Evolutionary conservation across 2,329 filamentous ascomycete species (phyloP).

Genomic region (Colletotrichum sidae): DNA sequence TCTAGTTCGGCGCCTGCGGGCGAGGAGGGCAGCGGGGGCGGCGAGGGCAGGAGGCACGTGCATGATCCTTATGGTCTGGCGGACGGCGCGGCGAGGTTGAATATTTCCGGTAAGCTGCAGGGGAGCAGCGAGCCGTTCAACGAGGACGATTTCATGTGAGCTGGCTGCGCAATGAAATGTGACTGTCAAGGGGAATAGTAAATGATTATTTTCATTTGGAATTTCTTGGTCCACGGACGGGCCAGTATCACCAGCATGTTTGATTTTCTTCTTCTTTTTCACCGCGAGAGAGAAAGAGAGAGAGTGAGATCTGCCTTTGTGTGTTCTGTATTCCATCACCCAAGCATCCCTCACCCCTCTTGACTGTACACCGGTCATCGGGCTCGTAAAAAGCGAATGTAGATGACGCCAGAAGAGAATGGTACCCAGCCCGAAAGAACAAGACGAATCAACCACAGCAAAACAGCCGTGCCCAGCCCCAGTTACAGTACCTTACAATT

Average conservation of each 20-base stretch:
- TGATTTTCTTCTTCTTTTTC: too few species aligned
- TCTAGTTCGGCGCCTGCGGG: constrained; percentile 34
- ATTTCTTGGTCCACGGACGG: neutral
- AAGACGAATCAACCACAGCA: too few species aligned
- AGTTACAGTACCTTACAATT: too few species aligned
- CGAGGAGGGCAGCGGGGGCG: constrained; percentile 23
- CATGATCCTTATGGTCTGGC: constrained; percentile 53
- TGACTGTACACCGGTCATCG: neutral
- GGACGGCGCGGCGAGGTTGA: constrained; percentile 56
- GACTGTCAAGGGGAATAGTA: too few species aligned
- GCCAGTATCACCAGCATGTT: neutral
- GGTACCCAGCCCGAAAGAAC: too few species aligned
- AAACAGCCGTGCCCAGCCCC: too few species aligned
- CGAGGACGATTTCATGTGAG: constrained; percentile 60
- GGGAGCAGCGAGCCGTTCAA: constrained; percentile 47
- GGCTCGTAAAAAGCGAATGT: too few species aligned
- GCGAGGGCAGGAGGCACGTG: constrained; percentile 27
- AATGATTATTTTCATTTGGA: neutral
- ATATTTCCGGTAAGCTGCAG: constrained; percentile 42
- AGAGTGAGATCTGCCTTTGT: neutral
- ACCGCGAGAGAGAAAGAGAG: too few species aligned
- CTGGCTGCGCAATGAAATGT: neutral
- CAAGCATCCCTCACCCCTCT: constrained; percentile 14
- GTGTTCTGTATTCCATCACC: constrained; percentile 29
- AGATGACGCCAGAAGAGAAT: too few species aligned